These are phyloP conservation scores for Wickerhamomyces chaumierensis DNA, from an alignment of 805 yeast species.

Conservation along the genomic window DNA sequence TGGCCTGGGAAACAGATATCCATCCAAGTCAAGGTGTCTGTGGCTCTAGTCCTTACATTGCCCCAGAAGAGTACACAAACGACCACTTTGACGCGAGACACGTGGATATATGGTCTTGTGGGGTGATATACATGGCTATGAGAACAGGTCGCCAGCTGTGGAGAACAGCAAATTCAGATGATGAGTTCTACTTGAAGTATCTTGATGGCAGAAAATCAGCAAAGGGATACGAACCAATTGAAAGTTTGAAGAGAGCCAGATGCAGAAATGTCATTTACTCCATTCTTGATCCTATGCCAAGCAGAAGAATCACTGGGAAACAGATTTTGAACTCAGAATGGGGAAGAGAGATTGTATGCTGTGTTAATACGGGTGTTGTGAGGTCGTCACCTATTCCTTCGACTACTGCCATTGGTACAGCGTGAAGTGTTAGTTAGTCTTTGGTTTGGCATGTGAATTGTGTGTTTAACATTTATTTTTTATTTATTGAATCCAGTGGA, in stretches of 20 bases:
- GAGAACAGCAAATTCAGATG: slow-evolving; percentile 73
- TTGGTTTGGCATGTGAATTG: too few relatives aligned
- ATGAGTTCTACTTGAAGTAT: slow-evolving; percentile 70
- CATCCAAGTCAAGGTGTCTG: slow-evolving; percentile 67
- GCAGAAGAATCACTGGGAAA: slow-evolving; percentile 75
- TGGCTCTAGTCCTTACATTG: slow-evolving; percentile 84
- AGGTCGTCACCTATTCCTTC: neutral
- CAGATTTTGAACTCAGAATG: slow-evolving; percentile 90
- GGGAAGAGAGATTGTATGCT: slow-evolving; percentile 68
- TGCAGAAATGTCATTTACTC: slow-evolving; percentile 92
- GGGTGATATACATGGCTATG: slow-evolving; percentile 88
- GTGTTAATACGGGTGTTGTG: slow-evolving; percentile 7
- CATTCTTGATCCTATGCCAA: slow-evolving; percentile 84
- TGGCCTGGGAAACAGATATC: slow-evolving; percentile 72
- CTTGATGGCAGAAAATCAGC: slow-evolving; percentile 69
- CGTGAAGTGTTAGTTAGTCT: too few relatives aligned
- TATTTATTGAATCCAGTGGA: too few relatives aligned
- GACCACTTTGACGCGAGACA: slow-evolving; percentile 70
- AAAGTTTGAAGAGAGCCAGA: slow-evolving; percentile 68
- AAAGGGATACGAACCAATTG: slow-evolving; percentile 88
- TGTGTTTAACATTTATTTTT: too few relatives aligned
- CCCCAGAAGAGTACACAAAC: slow-evolving; percentile 70
- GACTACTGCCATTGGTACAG: too few relatives aligned
- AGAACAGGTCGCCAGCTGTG: slow-evolving; percentile 90
- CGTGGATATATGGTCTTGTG: slow-evolving; percentile 88